Conservation (phyloP, 495 filamentous ascomycete genomes). For the Hypoxylon cercidicola region DNA sequence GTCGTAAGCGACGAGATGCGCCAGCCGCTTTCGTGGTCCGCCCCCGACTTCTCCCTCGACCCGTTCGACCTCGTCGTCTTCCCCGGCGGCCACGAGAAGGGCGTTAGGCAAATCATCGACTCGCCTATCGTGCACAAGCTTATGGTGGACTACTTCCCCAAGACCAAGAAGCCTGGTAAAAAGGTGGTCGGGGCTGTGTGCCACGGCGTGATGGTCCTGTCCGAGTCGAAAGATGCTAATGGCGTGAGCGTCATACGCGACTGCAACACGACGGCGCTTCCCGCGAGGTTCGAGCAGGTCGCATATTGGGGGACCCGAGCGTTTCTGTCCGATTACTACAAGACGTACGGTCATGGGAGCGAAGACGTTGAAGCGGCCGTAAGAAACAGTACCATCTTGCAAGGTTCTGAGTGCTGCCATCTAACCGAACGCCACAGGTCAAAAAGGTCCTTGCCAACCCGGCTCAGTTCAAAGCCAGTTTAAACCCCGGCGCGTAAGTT, state of each 20-base stretch:
- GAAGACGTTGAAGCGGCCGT: constrained; percentile 61
- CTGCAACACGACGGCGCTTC: constrained; percentile 61
- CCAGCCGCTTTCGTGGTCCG: constrained; percentile 58
- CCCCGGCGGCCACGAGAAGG: constrained; percentile 65
- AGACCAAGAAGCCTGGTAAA: constrained; percentile 56
- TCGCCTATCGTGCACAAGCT: constrained; percentile 59
- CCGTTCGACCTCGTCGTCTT: constrained; percentile 61
- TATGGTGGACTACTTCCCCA: constrained; percentile 60
- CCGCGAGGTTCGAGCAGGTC: constrained; percentile 59
- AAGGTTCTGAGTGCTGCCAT: not conserved
- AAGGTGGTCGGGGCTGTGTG: constrained; percentile 63
- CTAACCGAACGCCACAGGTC: constrained; percentile 49
- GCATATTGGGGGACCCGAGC: constrained; percentile 61
- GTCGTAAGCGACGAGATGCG: constrained; percentile 52
- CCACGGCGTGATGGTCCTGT: constrained; percentile 65
- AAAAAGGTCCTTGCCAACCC: constrained; percentile 57
- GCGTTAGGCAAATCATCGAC: constrained; percentile 63
- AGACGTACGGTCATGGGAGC: constrained; percentile 64
- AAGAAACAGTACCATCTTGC: constrained; percentile 12
- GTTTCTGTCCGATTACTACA: constrained; percentile 66
- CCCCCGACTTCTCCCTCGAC: constrained; percentile 57
- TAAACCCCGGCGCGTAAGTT: constrained; percentile 60
- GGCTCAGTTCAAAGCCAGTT: constrained; percentile 60
- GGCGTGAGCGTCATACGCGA: constrained; percentile 61
- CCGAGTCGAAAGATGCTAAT: constrained; percentile 52